These are phyloP conservation scores for Salicornia ramosissima DNA, from an alignment of 148 eudicot genomes.

Conservation along the genomic window DNA sequence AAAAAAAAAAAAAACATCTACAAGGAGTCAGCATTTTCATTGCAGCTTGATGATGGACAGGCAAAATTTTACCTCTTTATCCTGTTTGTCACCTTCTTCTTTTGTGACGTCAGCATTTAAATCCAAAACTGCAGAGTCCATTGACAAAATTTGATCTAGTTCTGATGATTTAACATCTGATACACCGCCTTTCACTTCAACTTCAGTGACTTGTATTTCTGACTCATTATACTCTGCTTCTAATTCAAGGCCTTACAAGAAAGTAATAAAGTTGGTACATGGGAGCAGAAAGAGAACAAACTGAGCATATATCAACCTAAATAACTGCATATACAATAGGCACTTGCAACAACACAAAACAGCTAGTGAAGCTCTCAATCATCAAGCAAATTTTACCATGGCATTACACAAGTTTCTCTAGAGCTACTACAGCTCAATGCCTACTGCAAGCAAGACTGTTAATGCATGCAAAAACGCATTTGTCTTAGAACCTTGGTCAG, in stretches of 20 bases:
- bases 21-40: background rate
- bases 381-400: background rate
- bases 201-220: constrained; percentile 33
- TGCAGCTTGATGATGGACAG: background rate
- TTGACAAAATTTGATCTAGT: constrained; percentile 70
- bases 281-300: background rate
- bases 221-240: constrained; percentile 30
- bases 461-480: background rate
- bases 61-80: constrained; percentile 56
- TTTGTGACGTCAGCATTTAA: constrained; percentile 34
- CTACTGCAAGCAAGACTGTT: background rate
- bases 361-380: background rate
- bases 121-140: constrained; percentile 39
- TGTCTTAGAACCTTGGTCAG: background rate
- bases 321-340: background rate
- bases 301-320: background rate
- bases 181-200: constrained; percentile 31
- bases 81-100: constrained; percentile 40
- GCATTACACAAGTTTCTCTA: background rate
- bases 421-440: background rate
- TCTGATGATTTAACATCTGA: constrained; percentile 35
- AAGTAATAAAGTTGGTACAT: constrained; percentile 8
- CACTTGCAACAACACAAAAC: background rate
- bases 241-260: constrained; percentile 27
- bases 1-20: background rate